These are phyloP conservation scores for Dactylellina parvicollis DNA, from an alignment of 2,329 filamentous ascomycete genomes.

Conservation along the genomic window DNA sequence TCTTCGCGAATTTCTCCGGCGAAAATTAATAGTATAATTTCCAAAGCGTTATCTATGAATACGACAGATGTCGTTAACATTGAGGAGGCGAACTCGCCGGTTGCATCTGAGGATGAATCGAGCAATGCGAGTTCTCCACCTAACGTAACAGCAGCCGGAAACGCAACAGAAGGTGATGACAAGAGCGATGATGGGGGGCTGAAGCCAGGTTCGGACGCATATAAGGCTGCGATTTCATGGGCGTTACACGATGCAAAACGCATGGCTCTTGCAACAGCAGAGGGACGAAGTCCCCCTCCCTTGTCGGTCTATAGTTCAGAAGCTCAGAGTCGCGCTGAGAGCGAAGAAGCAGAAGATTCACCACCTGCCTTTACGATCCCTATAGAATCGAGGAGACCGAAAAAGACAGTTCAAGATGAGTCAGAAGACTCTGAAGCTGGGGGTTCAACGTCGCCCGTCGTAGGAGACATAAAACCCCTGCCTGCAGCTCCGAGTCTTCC, in stretches of 20 bases:
- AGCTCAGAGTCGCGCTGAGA: slow-evolving; percentile 25
- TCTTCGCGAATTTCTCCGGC: slow-evolving; percentile 14
- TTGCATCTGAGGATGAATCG: not conserved
- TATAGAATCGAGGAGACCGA: not conserved
- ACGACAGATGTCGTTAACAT: not conserved
- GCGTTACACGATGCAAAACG: slow-evolving; percentile 45
- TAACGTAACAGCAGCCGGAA: not conserved
- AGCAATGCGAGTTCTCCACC: not conserved
- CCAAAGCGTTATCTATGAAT: not conserved
- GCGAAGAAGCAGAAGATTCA: slow-evolving; percentile 22
- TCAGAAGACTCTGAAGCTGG: slow-evolving; percentile 1
- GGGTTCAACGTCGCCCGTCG: slow-evolving; percentile 23
- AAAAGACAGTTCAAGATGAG: not conserved
- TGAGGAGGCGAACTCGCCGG: not conserved
- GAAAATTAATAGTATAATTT: not conserved
- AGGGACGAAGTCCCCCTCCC: slow-evolving; percentile 43
- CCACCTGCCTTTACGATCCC: slow-evolving; percentile 3
- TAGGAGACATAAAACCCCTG: slow-evolving; percentile 14
- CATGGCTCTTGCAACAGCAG: slow-evolving; percentile 42
- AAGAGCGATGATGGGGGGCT: not conserved
- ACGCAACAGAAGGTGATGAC: not conserved
- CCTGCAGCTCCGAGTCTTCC: slow-evolving; percentile 5
- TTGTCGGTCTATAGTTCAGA: slow-evolving; percentile 40
- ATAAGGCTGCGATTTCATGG: slow-evolving; percentile 25
- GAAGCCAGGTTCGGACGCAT: not conserved